A percentile compares a stretch with the other conserved stretches of the same genome.
These are phyloP conservation scores for Comarum palustre DNA, from an alignment of 306 rosid species.

Conservation along the genomic window DNA sequence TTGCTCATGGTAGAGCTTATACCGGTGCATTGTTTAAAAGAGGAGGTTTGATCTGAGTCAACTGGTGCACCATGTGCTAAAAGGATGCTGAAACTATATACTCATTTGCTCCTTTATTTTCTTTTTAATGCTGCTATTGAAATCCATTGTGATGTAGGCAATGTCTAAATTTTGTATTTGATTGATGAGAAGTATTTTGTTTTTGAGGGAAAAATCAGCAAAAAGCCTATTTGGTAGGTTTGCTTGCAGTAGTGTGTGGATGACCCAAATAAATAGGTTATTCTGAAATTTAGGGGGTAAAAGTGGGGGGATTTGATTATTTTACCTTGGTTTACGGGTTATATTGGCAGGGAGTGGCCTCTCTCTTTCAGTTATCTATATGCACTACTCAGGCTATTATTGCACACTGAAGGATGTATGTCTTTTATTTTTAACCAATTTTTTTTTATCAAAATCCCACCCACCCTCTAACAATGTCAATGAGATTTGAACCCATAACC, in stretches of 20 bases:
- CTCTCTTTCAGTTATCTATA: neutral
- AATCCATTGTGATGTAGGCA: neutral
- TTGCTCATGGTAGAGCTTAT: conserved; percentile 8
- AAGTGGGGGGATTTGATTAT: neutral
- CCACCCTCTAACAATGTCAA: no score
- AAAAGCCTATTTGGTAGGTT: neutral
- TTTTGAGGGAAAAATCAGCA: neutral
- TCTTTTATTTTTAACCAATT: no score
- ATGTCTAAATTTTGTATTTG: neutral
- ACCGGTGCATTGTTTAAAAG: neutral
- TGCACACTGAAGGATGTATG: neutral
- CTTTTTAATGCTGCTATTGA: neutral
- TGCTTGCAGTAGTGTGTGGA: neutral
- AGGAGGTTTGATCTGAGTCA: neutral
- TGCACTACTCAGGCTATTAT: neutral
- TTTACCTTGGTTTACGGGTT: neutral
- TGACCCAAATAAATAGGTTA: neutral
- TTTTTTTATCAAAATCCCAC: no score
- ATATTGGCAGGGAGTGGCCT: neutral
- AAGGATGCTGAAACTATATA: neutral
- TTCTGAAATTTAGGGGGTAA: neutral
- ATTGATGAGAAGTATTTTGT: neutral
- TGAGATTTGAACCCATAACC: no score
- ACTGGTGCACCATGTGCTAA: neutral
- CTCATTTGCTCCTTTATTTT: neutral